phyloP scores from a whole-genome alignment of 176 grass and related monocot genomes.

The Eragrostis curvula region DNA sequence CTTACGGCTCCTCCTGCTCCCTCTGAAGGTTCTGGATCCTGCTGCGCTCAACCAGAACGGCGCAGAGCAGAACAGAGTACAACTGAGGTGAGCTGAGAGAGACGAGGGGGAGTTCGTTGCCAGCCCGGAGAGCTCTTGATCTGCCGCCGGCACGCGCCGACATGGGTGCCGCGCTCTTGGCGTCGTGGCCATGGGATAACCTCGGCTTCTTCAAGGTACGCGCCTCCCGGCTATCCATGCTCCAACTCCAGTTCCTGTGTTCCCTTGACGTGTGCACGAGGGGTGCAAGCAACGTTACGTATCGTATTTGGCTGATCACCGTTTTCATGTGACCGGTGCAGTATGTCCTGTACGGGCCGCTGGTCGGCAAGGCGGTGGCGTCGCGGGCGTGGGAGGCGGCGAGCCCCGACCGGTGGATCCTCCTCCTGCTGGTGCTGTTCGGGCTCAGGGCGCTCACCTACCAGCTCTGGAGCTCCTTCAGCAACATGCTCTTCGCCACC shows the following conservation, averaged over 20 bases:
- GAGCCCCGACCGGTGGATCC: slow-evolving; percentile 68
- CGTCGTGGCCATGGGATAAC: slow-evolving; percentile 88
- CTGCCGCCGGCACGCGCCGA: not conserved
- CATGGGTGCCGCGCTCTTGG: slow-evolving; percentile 68
- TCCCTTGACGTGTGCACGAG: too few species aligned
- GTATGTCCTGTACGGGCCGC: slow-evolving; percentile 72
- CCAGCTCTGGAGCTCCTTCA: slow-evolving; percentile 64
- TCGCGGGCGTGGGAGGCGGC: slow-evolving; percentile 62
- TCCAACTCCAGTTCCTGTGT: too few species aligned
- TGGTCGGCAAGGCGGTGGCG: slow-evolving; percentile 60
- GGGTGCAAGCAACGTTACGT: too few species aligned
- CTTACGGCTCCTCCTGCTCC: not conserved
- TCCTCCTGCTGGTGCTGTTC: slow-evolving; percentile 69
- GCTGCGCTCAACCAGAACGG: not conserved
- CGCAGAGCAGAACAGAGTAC: not conserved
- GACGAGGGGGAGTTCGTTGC: not conserved
- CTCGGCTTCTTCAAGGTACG: slow-evolving; percentile 83
- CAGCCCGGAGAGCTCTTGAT: not conserved
- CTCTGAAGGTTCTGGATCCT: not conserved
- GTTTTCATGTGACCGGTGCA: slow-evolving; percentile 8
- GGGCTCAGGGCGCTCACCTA: slow-evolving; percentile 49
- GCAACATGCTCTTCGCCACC: slow-evolving; percentile 83
- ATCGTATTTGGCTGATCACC: not conserved
- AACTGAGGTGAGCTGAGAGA: not conserved
- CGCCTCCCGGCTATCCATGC: not conserved